Base-by-base conservation (phyloP, 1,139 yeast genomes). In the Nadsonia starkeyi-henricii region DNA sequence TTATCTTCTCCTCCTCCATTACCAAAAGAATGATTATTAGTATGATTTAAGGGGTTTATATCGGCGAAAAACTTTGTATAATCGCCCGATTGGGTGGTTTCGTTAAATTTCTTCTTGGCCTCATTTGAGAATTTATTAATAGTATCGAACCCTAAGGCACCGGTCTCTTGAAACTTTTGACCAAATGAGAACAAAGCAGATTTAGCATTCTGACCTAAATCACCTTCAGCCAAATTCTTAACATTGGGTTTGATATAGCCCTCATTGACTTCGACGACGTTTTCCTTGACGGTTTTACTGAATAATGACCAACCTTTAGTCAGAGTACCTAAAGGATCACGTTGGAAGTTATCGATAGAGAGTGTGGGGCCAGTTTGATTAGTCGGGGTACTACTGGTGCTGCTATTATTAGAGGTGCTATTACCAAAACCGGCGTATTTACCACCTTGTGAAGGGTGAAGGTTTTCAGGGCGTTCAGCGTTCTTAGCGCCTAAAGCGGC, bases 101-200 rank as follows among this genome's bases (percentile, higher is more conserved):
- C 53, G 52, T 52, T 47, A 56, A 46, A 39, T 48, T 53, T 43
- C 47, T 49, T 23, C 63, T 61, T 42, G 54, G 46, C 21, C 52
- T 72, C 77, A 47, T 72, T 66, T 7, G 89, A 81, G 58, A 81
- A 78, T 23, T 70, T 70, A 56, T 75, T 77, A 65, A 81, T 79
- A 12, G 83, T 81, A 57, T 81, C 72, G 1, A 65, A 59, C 18
- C 70, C 69, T 58, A 78, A 81, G 54, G 73, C 75, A 41, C 95
- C 86, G 1, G 96, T 86, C 58, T 86, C 94, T 62, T 84, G 94
- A 73, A 89, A 84, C 61, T 79, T 85, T 63, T 85, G 94, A 45
- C 96, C 96, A 69, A 89, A 91, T 68, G 91, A 97, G 52, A 88
- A 82, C 77, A 93, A 85, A 26, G 97, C 98, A 58, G 85, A 77